These are phyloP conservation scores for Quercus cerris DNA, from an alignment of 306 rosid species.

Conservation along the genomic window DNA sequence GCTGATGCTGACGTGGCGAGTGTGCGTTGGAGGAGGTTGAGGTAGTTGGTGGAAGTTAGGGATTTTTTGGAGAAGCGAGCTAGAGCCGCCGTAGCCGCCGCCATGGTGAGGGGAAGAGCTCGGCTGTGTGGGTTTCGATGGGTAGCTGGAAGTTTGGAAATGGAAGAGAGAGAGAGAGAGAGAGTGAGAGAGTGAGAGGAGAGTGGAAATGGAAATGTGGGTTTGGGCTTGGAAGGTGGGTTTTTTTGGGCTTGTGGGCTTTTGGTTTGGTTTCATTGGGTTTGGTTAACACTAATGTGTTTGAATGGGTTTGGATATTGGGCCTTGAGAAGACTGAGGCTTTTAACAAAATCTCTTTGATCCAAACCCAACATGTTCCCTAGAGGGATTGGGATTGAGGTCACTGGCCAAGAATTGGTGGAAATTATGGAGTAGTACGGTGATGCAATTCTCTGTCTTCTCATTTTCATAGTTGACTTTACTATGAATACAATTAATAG, in stretches of 20 bases:
- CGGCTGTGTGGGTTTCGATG: background rate
- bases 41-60: constrained; percentile 38
- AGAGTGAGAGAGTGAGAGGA: background rate
- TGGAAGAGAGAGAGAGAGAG: background rate
- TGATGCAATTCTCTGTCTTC: too few relatives aligned
- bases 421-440: too few relatives aligned
- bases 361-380: too few relatives aligned
- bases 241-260: background rate
- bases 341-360: too few relatives aligned
- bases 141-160: constrained; percentile 9
- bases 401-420: too few relatives aligned
- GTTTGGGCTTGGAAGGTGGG: background rate
- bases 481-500: too few relatives aligned
- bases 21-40: constrained; percentile 34
- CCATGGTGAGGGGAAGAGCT: too few relatives aligned
- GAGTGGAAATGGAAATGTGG: background rate
- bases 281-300: too few relatives aligned
- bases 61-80: constrained; percentile 74
- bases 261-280: background rate
- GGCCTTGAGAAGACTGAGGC: too few relatives aligned
- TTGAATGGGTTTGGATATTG: too few relatives aligned
- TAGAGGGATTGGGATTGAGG: too few relatives aligned
- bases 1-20: constrained; percentile 51
- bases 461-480: too few relatives aligned
- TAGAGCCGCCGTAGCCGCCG: constrained; percentile 49